A percentile compares a stretch with the other conserved stretches of the same genome.
These are phyloP conservation scores for Magnusiomyces magnusii DNA, from an alignment of 1,139 yeast species.

Conservation along the genomic window DNA sequence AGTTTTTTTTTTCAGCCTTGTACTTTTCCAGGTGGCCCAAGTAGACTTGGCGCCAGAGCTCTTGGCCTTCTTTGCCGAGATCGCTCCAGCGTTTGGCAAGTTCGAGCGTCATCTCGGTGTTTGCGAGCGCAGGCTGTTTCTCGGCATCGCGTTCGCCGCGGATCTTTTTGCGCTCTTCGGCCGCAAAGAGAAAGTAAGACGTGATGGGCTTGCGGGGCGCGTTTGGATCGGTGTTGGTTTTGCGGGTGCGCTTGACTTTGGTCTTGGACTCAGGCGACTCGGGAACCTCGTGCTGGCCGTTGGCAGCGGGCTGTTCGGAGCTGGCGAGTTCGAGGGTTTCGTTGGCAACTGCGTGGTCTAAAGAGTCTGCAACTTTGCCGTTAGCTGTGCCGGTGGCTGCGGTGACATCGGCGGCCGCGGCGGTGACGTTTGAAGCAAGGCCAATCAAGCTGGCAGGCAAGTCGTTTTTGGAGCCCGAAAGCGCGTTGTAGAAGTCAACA, in stretches of 20 bases:
- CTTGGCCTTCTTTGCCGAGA: constrained; percentile 58
- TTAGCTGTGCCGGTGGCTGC: constrained; percentile 16
- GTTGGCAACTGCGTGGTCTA: not conserved
- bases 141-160: constrained; percentile 56
- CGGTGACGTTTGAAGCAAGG: constrained; percentile 30
- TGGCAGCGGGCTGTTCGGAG: no score
- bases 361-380: not conserved
- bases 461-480: constrained; percentile 12
- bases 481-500: constrained; percentile 57
- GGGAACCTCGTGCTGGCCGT: no score
- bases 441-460: constrained; percentile 15
- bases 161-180: constrained; percentile 33
- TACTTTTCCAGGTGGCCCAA: constrained; percentile 56
- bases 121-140: constrained; percentile 56
- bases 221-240: constrained; percentile 38
- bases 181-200: constrained; percentile 69
- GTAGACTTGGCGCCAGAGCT: constrained; percentile 69
- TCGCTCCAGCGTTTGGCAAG: constrained; percentile 74
- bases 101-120: constrained; percentile 70
- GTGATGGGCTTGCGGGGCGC: constrained; percentile 57
- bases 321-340: no score
- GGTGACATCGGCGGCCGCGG: constrained; percentile 19
- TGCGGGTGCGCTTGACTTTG: constrained; percentile 40
- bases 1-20: constrained; percentile 56
- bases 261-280: constrained; percentile 19